These are phyloP conservation scores for Leishmania major DNA, from an alignment of 208 protist species.

Conservation along the genomic window DNA sequence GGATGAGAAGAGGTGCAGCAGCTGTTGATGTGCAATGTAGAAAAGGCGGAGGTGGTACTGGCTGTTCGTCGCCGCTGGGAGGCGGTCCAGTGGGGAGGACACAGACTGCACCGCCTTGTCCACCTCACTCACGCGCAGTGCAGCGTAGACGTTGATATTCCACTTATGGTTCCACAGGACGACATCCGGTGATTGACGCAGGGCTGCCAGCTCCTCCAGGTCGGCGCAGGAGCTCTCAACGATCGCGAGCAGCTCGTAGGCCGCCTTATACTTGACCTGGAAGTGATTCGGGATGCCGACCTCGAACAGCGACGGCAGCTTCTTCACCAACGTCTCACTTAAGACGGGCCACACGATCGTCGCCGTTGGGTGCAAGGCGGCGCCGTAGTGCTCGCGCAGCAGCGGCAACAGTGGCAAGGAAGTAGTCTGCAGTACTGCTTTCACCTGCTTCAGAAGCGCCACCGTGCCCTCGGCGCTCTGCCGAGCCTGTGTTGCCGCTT, in stretches of 20 bases:
- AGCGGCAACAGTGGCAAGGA: conserved; percentile 61
- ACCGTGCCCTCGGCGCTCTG: conserved; percentile 64
- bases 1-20: conserved; percentile 31
- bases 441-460: conserved; percentile 53
- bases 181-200: conserved; percentile 71
- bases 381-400: conserved; percentile 48
- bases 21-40: conserved; percentile 34
- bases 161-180: conserved; percentile 85
- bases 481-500: conserved; percentile 74
- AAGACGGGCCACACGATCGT: conserved; percentile 82
- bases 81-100: conserved; percentile 25
- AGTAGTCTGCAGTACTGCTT: conserved; percentile 33
- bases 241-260: conserved; percentile 61
- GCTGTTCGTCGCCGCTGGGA: conserved; percentile 11
- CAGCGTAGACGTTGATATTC: conserved; percentile 89
- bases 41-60: conserved; percentile 29
- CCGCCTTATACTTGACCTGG: conserved; percentile 64
- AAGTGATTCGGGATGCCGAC: conserved; percentile 79
- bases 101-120: conserved; percentile 38
- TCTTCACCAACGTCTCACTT: conserved; percentile 78
- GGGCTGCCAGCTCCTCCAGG: conserved; percentile 49
- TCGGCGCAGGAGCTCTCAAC: conserved; percentile 61
- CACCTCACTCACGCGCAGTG: conserved; percentile 64
- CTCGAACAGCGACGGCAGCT: conserved; percentile 79
- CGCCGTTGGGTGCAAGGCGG: conserved; percentile 42